These are phyloP conservation scores for Dipodascus geniculatus DNA, from an alignment of 805 yeast species.

Conservation along the genomic window DNA sequence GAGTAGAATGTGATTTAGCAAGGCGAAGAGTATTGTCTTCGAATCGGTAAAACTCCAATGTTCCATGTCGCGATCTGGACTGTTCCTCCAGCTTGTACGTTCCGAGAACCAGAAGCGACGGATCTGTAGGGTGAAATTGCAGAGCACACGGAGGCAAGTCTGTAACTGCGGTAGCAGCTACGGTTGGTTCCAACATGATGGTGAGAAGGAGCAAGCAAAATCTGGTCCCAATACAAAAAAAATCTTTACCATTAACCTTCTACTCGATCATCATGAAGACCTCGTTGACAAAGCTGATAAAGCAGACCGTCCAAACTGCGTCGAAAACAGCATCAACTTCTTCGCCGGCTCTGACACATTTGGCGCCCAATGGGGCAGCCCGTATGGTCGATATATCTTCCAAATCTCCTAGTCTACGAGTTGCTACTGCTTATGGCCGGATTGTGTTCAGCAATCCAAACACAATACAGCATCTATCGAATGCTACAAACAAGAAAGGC, in stretches of 20 bases:
- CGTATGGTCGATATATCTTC: slow-evolving; percentile 38
- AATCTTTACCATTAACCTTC: too few relatives aligned
- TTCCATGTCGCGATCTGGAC: slow-evolving; percentile 51
- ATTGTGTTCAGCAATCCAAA: slow-evolving; percentile 29
- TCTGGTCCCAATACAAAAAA: neutral
- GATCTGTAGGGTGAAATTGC: slow-evolving; percentile 42
- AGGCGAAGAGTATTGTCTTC: slow-evolving; percentile 23
- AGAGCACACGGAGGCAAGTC: slow-evolving; percentile 77
- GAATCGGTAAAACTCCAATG: slow-evolving; percentile 36
- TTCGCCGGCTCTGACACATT: slow-evolving; percentile 25
- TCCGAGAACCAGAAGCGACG: slow-evolving; percentile 48
- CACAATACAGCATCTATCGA: slow-evolving; percentile 25
- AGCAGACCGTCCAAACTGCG: neutral
- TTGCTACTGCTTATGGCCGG: slow-evolving; percentile 34
- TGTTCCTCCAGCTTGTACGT: slow-evolving; percentile 57
- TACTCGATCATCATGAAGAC: too few relatives aligned
- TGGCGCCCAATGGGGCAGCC: slow-evolving; percentile 32
- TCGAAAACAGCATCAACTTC: neutral
- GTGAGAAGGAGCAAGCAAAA: neutral
- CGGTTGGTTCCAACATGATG: neutral
- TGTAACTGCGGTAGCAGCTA: slow-evolving; percentile 27
- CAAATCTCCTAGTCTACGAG: slow-evolving; percentile 30
- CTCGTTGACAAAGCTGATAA: neutral
- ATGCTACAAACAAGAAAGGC: slow-evolving; percentile 36
- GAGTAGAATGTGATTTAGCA: slow-evolving; percentile 12